Conservation (phyloP, 805 yeast species). For the Ogataea philodendri region DNA sequence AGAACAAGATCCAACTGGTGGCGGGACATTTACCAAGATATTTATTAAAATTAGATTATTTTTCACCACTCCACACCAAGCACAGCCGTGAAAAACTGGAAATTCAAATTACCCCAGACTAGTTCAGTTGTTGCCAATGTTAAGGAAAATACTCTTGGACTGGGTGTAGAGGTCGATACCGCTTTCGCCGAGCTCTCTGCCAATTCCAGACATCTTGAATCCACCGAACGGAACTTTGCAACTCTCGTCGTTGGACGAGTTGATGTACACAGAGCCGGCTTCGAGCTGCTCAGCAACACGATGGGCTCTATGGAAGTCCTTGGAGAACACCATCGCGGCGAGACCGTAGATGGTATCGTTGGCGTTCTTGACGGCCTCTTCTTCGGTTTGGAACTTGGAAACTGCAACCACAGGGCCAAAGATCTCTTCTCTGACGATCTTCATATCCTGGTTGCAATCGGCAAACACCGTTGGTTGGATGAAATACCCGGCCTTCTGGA, state of each 20-base stretch:
- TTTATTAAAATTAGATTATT: neutral
- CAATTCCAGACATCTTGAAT: conserved; percentile 73
- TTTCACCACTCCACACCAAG: neutral
- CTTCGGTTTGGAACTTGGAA: conserved; percentile 61
- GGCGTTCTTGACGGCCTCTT: conserved; percentile 67
- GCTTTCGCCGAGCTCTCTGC: conserved; percentile 76
- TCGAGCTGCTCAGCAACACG: conserved; percentile 43
- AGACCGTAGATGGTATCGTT: conserved; percentile 76
- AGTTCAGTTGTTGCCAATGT: conserved; percentile 39
- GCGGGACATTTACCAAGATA: conserved; percentile 61
- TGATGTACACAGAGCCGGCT: conserved; percentile 70
- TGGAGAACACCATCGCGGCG: conserved; percentile 78
- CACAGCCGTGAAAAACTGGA: too few relatives aligned
- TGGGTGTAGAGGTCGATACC: conserved; percentile 72
- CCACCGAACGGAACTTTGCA: conserved; percentile 78
- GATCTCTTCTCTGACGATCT: conserved; percentile 74
- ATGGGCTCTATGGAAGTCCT: conserved; percentile 64
- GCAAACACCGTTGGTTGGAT: conserved; percentile 75
- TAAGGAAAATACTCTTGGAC: conserved; percentile 63
- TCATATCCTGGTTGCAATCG: conserved; percentile 63
- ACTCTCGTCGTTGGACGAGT: conserved; percentile 65
- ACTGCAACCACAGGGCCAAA: conserved; percentile 84
- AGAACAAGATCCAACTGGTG: conserved; percentile 83
- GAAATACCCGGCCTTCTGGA: conserved; percentile 56
- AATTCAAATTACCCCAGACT: conserved; percentile 1